Evolutionary conservation across 176 grass and related monocot genomes (phyloP).

Genomic region (Hordeum marinum): DNA sequence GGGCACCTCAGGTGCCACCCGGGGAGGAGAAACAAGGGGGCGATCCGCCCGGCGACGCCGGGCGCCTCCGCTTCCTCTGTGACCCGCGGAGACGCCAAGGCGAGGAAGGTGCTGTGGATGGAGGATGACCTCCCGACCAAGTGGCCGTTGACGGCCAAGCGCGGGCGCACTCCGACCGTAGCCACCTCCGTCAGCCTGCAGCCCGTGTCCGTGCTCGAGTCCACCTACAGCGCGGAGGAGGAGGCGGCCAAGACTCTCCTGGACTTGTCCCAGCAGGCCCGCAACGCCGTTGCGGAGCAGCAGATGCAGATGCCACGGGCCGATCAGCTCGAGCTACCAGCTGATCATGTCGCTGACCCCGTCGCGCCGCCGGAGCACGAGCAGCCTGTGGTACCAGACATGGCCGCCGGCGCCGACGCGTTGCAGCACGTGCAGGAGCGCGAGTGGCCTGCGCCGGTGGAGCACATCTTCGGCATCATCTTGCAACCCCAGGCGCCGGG

Average conservation of each 20-base stretch:
- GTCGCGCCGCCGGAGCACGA: background rate
- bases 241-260: constrained; percentile 32
- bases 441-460: background rate
- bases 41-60: constrained; percentile 1
- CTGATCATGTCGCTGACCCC: background rate
- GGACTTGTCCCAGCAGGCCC: background rate
- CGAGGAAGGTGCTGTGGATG: background rate
- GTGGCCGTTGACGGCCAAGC: constrained; percentile 17
- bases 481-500: background rate
- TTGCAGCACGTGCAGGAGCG: background rate
- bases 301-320: background rate
- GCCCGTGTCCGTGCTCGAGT: background rate
- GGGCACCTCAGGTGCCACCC: constrained; percentile 52
- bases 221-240: background rate
- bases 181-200: background rate
- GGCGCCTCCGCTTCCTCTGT: background rate
- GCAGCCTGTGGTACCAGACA: background rate
- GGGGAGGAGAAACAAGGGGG: constrained; percentile 23
- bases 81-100: background rate
- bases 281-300: background rate
- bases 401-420: background rate
- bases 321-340: background rate
- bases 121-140: background rate
- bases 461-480: constrained; percentile 2
- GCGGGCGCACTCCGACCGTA: background rate